Evolutionary conservation across 2,329 filamentous ascomycete species (phyloP), one percentile per base, ranked within the genome.

Genomic region (Talaromyces atroroseus): DNA sequence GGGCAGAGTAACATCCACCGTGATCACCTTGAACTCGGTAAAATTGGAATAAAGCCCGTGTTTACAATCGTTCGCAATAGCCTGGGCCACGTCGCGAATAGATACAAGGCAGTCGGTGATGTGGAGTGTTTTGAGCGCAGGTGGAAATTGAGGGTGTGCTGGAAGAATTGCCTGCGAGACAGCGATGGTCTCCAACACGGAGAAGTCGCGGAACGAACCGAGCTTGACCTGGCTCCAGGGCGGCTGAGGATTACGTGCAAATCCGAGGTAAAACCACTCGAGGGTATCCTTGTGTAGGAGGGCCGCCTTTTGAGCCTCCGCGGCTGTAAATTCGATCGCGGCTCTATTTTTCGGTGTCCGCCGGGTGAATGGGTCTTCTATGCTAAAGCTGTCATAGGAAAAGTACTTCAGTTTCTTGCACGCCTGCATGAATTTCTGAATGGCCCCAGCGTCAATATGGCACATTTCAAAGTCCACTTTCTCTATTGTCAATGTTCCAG

Each of bases 81-180:
- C 55, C 23, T 59, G 42, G 7, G 54, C 47, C 52, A 64, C 49
- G 2, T 63, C 58, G 2, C 52, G 51, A 34, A 64, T 58, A 16
- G 65, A 64, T 1, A 57, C 54, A 47, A 63, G 65, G 58, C 63
- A 65, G 56, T 66, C 61, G 8, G 58, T 57, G 44, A 66, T 58
- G 1, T 44, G 8, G 8, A 66, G 61, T 10, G 5, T 42, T 44
- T 61, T 32, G 2, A 67, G 29, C 1, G 61, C 58, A 2, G 51
- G 26, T 1, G 62, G 57, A 24, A 67, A 63, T 49, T 59, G 34
- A 18, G 65, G 65, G 23, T 62, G 58, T 12, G 44, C 8, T n/a
- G 64, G 59, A 24, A 67, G 63, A n/a, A 60, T 24, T 6, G 57
- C 56, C 16, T 67, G 62, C 24, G 58, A 55, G 18, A 66, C 40